These are phyloP conservation scores for Oehlia diaphana DNA, from an alignment of 192 early-diverging fungal genomes.

Conservation along the genomic window DNA sequence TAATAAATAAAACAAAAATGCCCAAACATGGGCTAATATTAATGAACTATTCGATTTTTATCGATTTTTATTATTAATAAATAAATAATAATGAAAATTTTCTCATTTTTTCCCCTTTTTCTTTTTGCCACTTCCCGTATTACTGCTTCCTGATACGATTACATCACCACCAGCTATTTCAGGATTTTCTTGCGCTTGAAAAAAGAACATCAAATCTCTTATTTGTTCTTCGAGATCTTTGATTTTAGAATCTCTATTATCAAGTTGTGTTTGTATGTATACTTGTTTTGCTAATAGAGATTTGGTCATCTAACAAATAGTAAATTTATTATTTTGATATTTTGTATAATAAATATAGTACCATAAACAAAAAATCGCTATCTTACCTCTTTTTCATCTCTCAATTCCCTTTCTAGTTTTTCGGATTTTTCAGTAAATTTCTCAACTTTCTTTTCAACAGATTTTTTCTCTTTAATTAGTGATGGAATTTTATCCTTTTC, in stretches of 20 bases:
- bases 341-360: background rate
- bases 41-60: too few relatives aligned
- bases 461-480: conserved; percentile 47
- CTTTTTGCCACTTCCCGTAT: background rate
- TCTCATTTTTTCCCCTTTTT: conserved; percentile 26
- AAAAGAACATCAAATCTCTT: conserved; percentile 86
- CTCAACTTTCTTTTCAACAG: conserved; percentile 58
- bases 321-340: too few relatives aligned
- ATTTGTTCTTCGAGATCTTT: conserved; percentile 83
- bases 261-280: conserved; percentile 52
- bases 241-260: conserved; percentile 58
- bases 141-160: conserved; percentile 7
- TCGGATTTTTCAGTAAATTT: conserved; percentile 57
- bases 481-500: conserved; percentile 41
- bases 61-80: too few relatives aligned
- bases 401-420: conserved; percentile 56
- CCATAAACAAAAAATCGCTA: conserved; percentile 25
- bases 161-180: conserved; percentile 21
- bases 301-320: conserved; percentile 33
- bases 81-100: background rate
- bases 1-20: too few relatives aligned
- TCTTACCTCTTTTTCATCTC: conserved; percentile 75
- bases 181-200: conserved; percentile 66
- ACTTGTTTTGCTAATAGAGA: conserved; percentile 68
- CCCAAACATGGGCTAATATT: too few relatives aligned